phyloP scores from a whole-genome alignment of 2,329 filamentous ascomycete species.

The Beauveria brongniartii region DNA sequence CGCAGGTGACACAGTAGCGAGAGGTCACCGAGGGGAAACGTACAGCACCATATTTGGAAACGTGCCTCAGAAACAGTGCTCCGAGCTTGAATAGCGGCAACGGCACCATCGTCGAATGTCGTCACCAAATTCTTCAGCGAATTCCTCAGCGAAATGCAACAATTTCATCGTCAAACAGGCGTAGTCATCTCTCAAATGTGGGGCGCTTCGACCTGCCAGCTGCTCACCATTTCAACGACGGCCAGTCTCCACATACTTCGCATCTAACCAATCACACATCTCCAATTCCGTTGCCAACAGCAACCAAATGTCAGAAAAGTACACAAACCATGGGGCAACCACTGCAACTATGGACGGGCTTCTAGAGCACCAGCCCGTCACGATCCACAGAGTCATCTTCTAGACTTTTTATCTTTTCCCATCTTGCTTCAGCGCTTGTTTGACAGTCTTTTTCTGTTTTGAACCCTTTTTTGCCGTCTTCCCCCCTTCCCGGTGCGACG shows the following conservation, averaged over 20 bases:
- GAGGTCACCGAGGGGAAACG: constrained; percentile 19
- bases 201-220: constrained; percentile 1
- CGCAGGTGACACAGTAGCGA: background rate
- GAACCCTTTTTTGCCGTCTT: background rate
- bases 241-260: background rate
- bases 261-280: background rate
- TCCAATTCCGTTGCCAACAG: constrained; percentile 21
- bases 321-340: constrained; percentile 25
- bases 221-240: background rate
- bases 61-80: constrained; percentile 54
- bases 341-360: background rate
- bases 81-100: constrained; percentile 61
- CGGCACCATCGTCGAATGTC: constrained; percentile 48
- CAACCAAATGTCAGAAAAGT: constrained; percentile 24
- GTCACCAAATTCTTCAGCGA: background rate
- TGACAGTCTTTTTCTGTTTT: background rate
- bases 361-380: background rate
- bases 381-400: constrained; percentile 9
- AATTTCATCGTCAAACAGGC: background rate
- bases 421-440: constrained; percentile 7
- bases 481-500: background rate
- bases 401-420: constrained; percentile 9
- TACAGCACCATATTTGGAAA: constrained; percentile 64
- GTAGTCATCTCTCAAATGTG: constrained; percentile 7
- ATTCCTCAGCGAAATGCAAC: background rate